Evolutionary conservation across 176 grass and related monocot genomes (phyloP).

Genomic region (Zoysia japonica): DNA sequence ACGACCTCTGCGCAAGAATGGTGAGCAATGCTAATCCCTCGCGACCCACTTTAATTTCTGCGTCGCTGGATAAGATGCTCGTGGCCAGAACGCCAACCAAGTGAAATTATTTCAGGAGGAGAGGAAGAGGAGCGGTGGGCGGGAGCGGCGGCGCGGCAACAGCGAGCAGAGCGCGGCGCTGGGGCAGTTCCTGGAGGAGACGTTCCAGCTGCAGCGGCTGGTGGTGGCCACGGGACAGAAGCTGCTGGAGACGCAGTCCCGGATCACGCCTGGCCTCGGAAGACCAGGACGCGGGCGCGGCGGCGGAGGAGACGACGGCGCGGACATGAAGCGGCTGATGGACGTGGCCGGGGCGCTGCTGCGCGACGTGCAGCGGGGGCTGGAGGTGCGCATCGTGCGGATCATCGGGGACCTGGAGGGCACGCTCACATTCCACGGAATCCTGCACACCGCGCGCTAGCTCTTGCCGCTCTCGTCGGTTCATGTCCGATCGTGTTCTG

Average conservation of each 20-base stretch:
- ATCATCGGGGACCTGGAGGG: constrained; percentile 87
- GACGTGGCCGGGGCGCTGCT: constrained; percentile 67
- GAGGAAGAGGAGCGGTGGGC: constrained; percentile 47
- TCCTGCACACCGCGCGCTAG: constrained; percentile 53
- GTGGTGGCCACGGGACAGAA: constrained; percentile 88
- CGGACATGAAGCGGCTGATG: constrained; percentile 63
- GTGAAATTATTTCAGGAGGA: constrained; percentile 42
- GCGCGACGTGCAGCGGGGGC: constrained; percentile 73
- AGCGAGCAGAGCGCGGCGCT: constrained; percentile 49
- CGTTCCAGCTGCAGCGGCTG: constrained; percentile 79
- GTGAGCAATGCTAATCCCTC: constrained; percentile 21
- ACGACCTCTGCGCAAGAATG: constrained; percentile 70
- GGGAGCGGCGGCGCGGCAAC: constrained; percentile 29
- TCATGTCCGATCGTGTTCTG: too few species aligned
- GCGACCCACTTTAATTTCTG: background rate
- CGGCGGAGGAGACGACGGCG: constrained; percentile 28
- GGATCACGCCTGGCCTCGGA: constrained; percentile 44
- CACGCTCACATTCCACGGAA: constrained; percentile 77
- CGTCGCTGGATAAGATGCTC: background rate
- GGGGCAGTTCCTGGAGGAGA: constrained; percentile 66
- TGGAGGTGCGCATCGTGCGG: constrained; percentile 70
- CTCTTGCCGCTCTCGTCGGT: too few species aligned
- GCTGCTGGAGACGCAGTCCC: constrained; percentile 71
- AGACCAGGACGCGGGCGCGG: background rate
- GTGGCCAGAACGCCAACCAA: background rate